These are phyloP conservation scores for Lumnitzera littorea DNA, from an alignment of 345 rosid species.

Conservation along the genomic window DNA sequence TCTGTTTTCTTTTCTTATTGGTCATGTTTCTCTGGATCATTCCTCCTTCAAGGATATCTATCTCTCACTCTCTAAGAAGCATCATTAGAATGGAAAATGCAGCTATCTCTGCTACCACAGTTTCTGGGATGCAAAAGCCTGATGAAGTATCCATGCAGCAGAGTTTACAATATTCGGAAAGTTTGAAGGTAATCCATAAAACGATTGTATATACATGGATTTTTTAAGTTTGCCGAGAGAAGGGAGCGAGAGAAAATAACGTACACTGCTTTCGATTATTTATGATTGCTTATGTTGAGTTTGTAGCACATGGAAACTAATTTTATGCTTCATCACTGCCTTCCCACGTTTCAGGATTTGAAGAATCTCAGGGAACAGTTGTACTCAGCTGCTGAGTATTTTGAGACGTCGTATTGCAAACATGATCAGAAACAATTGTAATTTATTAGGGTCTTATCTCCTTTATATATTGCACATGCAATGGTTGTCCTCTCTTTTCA, in stretches of 20 bases:
- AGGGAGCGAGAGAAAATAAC: no score
- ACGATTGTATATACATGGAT: no score
- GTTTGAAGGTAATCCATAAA: no score
- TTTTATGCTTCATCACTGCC: background rate
- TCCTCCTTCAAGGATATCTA: no score
- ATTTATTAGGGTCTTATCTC: conserved; percentile 7
- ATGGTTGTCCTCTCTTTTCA: background rate
- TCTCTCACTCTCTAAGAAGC: no score
- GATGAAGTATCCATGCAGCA: conserved; percentile 74
- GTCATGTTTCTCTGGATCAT: no score
- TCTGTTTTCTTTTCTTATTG: no score
- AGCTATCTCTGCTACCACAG: background rate
- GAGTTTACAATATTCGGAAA: conserved; percentile 56
- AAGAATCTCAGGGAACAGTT: conserved; percentile 65
- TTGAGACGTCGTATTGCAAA: conserved; percentile 51
- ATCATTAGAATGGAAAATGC: no score
- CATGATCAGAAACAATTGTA: conserved; percentile 62
- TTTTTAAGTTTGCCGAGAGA: no score
- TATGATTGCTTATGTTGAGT: background rate
- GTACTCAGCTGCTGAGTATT: conserved; percentile 80
- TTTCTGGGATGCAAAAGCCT: conserved; percentile 30
- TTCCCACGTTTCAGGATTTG: conserved; percentile 40
- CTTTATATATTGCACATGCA: background rate
- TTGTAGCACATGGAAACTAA: background rate
- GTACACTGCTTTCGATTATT: conserved; percentile 26